Conservation (phyloP, 2,329 filamentous ascomycete species). For the Chrysosporium queenslandicum region DNA sequence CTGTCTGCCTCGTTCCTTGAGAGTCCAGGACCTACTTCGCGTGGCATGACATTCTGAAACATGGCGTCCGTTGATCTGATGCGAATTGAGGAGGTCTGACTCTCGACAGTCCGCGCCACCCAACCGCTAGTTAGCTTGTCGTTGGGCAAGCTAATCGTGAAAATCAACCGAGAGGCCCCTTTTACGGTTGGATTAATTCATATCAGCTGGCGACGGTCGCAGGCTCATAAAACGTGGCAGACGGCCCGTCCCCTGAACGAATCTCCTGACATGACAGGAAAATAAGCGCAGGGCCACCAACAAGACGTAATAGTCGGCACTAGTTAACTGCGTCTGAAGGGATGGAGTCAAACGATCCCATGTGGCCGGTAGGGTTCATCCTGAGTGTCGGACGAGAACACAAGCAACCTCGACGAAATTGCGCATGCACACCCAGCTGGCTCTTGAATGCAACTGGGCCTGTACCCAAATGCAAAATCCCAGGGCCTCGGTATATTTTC, state of each 20-base stretch:
- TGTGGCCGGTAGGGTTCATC: neutral
- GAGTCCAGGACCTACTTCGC: neutral
- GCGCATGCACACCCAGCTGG: neutral
- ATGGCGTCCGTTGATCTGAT: slow-evolving; percentile 9
- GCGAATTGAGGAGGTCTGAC: neutral
- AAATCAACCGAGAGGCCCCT: neutral
- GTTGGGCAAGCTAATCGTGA: neutral
- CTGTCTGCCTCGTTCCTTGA: neutral
- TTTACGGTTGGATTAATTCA: neutral
- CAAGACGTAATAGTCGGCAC: neutral
- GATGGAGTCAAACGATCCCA: neutral
- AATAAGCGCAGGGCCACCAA: neutral
- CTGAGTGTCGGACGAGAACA: neutral
- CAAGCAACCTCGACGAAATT: neutral
- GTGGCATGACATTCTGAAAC: slow-evolving; percentile 9
- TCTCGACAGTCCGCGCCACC: neutral
- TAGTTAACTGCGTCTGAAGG: no score
- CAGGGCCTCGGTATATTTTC: neutral
- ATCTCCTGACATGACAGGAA: neutral
- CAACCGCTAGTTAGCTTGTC: neutral
- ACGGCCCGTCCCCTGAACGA: neutral
- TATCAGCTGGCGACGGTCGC: neutral
- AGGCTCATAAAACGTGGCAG: neutral
- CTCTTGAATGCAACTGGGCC: neutral
- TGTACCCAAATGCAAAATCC: neutral